phyloP scores from a whole-genome alignment of 441 rosid species.

The Euphorbia schlechtendalii region DNA sequence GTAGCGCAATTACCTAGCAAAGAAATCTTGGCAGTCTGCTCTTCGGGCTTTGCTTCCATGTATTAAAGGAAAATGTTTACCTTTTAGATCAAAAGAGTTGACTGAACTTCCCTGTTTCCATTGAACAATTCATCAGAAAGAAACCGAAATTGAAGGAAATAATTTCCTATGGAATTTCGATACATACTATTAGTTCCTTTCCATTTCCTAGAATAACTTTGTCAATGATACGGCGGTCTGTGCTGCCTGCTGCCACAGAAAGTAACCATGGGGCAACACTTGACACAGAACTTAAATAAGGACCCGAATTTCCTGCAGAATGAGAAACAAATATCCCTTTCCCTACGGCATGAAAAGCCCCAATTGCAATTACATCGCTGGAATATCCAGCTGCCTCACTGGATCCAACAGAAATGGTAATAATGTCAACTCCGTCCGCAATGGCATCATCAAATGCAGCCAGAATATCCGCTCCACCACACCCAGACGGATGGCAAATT shows the following conservation, averaged over 20 bases:
- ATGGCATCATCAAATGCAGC: constrained; percentile 38
- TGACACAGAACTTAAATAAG: constrained; percentile 31
- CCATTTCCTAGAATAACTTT: constrained; percentile 43
- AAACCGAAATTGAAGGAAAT: no score
- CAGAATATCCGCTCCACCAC: no score
- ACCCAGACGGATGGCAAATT: constrained; percentile 25
- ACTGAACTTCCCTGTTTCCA: constrained; percentile 38
- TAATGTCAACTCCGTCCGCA: constrained; percentile 45
- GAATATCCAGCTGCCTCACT: constrained; percentile 5
- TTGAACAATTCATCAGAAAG: neutral
- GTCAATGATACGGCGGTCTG: constrained; percentile 54
- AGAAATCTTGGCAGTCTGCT: constrained; percentile 11
- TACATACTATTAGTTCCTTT: no score
- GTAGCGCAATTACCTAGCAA: constrained; percentile 34
- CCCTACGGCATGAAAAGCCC: constrained; percentile 55
- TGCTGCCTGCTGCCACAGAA: constrained; percentile 64
- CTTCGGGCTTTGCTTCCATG: constrained; percentile 21
- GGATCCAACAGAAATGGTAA: constrained; percentile 53
- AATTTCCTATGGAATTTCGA: constrained; percentile 23
- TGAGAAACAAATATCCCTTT: constrained; percentile 53
- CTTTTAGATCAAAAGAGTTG: constrained; percentile 29
- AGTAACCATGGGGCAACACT: constrained; percentile 62
- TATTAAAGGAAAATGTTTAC: constrained; percentile 32
- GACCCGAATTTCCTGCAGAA: constrained; percentile 68
- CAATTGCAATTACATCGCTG: constrained; percentile 52